phyloP scores from a whole-genome alignment of 192 early-diverging fungal genomes.

The Rhizoclosmatium globosum region DNA sequence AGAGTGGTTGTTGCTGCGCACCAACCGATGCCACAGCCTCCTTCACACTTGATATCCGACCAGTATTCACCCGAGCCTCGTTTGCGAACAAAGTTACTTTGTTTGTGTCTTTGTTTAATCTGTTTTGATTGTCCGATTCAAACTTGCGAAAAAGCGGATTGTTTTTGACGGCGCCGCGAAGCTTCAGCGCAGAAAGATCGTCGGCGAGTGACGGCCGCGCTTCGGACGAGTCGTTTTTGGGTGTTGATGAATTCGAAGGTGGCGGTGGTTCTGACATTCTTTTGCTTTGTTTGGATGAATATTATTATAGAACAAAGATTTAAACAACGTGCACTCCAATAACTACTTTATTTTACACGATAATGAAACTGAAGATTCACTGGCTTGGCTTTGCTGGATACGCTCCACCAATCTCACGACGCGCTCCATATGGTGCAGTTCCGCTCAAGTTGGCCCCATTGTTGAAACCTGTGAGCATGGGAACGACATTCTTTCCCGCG shows the following conservation, averaged over 20 bases:
- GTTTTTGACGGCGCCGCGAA: not conserved
- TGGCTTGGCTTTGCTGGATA: constrained; percentile 21
- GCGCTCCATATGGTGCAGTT: constrained; percentile 3
- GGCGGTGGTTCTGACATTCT: too few relatives aligned
- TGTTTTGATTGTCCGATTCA: not conserved
- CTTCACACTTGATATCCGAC: not conserved
- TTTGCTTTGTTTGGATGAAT: too few relatives aligned
- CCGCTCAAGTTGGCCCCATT: constrained; percentile 19
- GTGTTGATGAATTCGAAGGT: too few relatives aligned
- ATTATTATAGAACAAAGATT: too few relatives aligned
- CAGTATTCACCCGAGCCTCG: too few relatives aligned
- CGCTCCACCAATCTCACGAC: constrained; percentile 36
- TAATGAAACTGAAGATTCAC: not conserved
- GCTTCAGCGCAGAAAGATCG: not conserved
- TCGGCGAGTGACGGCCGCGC: not conserved
- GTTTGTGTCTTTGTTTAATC: too few relatives aligned
- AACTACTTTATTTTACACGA: not conserved
- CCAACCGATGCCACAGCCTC: not conserved
- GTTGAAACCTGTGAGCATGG: constrained; percentile 62
- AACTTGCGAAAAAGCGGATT: not conserved
- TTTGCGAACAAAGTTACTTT: too few relatives aligned
- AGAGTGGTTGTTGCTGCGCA: not conserved
- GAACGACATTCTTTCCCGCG: constrained; percentile 64
- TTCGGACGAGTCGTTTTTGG: not conserved
- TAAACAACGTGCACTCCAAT: not conserved